Evolutionary conservation across 75 land plant species (phyloP).

Genomic region (Pinus taeda): DNA sequence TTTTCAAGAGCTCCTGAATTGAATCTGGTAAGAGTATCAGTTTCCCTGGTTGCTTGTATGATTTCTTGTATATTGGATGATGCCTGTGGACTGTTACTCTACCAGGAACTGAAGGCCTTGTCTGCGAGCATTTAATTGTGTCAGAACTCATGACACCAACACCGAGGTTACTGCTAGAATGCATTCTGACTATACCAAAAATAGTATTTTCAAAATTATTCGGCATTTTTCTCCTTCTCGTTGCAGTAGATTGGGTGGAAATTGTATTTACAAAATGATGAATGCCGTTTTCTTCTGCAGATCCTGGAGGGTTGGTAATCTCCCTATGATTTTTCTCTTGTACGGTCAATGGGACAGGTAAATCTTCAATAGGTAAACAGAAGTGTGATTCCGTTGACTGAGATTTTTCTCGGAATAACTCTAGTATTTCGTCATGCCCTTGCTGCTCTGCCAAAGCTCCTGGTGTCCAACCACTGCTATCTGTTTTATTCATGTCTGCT

Average conservation of each 20-base stretch:
- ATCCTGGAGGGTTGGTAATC: background rate
- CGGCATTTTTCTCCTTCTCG: slow-evolving; percentile 23
- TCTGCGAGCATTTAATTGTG: background rate
- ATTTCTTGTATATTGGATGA: slow-evolving; percentile 16
- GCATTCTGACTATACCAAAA: slow-evolving; percentile 45
- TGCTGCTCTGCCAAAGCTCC: slow-evolving; percentile 27
- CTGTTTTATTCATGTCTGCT: slow-evolving; percentile 36
- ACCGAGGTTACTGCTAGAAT: background rate
- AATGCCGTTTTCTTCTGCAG: background rate
- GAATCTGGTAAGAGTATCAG: slow-evolving; percentile 46
- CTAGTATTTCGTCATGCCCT: slow-evolving; percentile 25
- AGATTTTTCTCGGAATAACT: no score
- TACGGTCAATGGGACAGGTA: background rate
- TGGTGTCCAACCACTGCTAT: slow-evolving; percentile 24
- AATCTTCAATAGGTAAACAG: no score
- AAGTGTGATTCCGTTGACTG: no score
- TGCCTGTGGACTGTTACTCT: slow-evolving; percentile 70
- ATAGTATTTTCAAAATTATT: slow-evolving; percentile 54
- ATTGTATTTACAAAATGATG: background rate
- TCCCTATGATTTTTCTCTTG: background rate
- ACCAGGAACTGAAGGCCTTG: background rate
- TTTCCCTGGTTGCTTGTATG: slow-evolving; percentile 22
- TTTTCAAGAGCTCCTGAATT: slow-evolving; percentile 36
- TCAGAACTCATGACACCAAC: background rate
- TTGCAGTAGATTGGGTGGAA: background rate